A percentile compares a stretch with the other conserved stretches of the same genome.
Conservation (phyloP, 805 yeast genomes). For the Cyberlindnera galapagoensis region DNA sequence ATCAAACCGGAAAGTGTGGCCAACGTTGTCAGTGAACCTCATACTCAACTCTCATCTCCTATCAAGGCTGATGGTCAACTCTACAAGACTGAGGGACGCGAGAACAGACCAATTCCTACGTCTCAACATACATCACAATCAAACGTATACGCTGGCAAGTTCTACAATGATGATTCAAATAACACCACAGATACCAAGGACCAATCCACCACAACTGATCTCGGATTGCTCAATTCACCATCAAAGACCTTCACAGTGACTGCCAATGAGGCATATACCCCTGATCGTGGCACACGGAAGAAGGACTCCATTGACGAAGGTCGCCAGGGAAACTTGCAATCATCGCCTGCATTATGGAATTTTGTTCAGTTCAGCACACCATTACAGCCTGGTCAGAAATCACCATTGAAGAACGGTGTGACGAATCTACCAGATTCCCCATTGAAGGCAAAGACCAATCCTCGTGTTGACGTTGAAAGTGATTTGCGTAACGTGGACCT, state of each 20-base stretch:
- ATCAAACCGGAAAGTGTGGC: constrained; percentile 9
- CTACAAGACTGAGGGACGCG: no score
- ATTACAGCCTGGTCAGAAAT: constrained; percentile 20
- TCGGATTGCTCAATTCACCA: constrained; percentile 26
- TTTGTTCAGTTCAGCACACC: constrained; percentile 69
- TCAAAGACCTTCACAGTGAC: constrained; percentile 39
- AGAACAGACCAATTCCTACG: no score
- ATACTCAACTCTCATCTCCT: constrained; percentile 15
- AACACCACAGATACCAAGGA: constrained; percentile 10
- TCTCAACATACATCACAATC: background rate
- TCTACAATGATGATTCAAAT: constrained; percentile 8
- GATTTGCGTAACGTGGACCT: constrained; percentile 42
- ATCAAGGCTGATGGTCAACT: constrained; percentile 11
- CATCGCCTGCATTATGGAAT: constrained; percentile 91
- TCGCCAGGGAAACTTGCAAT: constrained; percentile 19
- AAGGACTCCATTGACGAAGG: constrained; percentile 15
- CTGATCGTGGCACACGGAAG: constrained; percentile 43
- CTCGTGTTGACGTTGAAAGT: constrained; percentile 23
- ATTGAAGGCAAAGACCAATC: constrained; percentile 11
- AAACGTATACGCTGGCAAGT: background rate
- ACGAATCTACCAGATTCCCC: constrained; percentile 18
- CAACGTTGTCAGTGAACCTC: constrained; percentile 6
- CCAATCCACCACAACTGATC: constrained; percentile 9
- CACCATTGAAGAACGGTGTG: constrained; percentile 18
- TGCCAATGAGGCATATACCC: constrained; percentile 60